phyloP scores from a whole-genome alignment of 306 rosid genomes.

The Phaseolus lunatus region DNA sequence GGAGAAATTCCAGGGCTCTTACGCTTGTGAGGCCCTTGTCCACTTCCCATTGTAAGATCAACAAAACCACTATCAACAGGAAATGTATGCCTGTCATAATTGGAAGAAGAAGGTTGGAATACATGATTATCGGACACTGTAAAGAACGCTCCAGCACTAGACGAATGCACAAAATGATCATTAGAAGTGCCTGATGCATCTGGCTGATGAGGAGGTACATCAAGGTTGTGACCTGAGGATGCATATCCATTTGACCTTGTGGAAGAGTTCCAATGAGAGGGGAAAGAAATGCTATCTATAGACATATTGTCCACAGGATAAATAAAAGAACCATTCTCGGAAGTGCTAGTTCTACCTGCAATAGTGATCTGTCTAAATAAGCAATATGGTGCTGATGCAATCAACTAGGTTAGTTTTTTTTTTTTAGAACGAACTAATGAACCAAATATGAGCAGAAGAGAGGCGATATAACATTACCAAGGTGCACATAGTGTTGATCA shows the following conservation, averaged over 20 bases:
- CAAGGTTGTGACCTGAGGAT: conserved; percentile 62
- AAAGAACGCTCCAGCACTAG: conserved; percentile 63
- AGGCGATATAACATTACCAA: conserved; percentile 61
- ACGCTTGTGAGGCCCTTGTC: conserved; percentile 79
- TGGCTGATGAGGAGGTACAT: conserved; percentile 63
- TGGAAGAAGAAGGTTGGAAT: conserved; percentile 68
- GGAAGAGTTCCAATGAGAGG: conserved; percentile 68
- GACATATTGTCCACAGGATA: conserved; percentile 73
- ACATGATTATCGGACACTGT: conserved; percentile 57
- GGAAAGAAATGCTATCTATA: conserved; percentile 57
- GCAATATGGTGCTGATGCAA: conserved; percentile 28
- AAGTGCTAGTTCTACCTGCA: conserved; percentile 66
- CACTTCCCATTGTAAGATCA: conserved; percentile 79
- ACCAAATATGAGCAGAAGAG: conserved; percentile 6
- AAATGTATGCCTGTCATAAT: conserved; percentile 68
- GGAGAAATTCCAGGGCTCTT: conserved; percentile 86
- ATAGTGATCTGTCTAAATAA: conserved; percentile 26
- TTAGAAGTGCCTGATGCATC: conserved; percentile 70
- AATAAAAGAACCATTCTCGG: conserved; percentile 66
- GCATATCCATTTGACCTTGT: conserved; percentile 69
- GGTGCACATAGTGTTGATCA: conserved; percentile 69
- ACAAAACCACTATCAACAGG: conserved; percentile 67
- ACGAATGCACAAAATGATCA: conserved; percentile 67
- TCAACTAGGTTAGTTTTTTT: background rate
- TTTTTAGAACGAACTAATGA: background rate